These are phyloP conservation scores for Rhodotorula babjevae DNA, from an alignment of 768 basidiomycete genomes.

Conservation along the genomic window DNA sequence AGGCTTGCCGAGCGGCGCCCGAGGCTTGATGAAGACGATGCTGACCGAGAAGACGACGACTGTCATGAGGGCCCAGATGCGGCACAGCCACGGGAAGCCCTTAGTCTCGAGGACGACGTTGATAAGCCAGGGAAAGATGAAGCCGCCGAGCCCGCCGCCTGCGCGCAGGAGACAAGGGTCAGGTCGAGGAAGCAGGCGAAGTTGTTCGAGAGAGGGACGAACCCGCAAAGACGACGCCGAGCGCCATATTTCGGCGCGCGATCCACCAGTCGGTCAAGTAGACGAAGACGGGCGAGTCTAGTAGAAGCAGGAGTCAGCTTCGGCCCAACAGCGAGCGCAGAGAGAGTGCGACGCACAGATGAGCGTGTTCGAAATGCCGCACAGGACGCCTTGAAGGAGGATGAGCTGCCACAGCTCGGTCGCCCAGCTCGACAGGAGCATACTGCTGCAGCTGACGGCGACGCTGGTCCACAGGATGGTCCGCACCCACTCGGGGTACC, in stretches of 20 bases:
- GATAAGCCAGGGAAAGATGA: conserved; percentile 20
- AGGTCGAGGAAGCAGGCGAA: background rate
- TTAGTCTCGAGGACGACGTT: background rate
- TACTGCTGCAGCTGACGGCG: background rate
- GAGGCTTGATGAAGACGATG: conserved; percentile 12
- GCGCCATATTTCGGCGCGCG: conserved; percentile 13
- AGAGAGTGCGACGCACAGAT: background rate
- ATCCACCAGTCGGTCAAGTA: conserved; percentile 27
- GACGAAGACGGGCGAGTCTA: conserved; percentile 8
- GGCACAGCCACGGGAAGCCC: conserved; percentile 30
- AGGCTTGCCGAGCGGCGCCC: background rate
- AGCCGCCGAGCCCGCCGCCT: conserved; percentile 14
- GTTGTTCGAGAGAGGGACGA: background rate
- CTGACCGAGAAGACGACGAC: conserved; percentile 1
- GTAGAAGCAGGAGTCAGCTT: too few relatives aligned
- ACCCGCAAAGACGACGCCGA: conserved; percentile 13
- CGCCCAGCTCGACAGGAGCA: conserved; percentile 21
- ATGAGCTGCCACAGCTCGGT: conserved; percentile 30
- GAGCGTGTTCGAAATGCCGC: conserved; percentile 13
- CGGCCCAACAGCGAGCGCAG: too few relatives aligned
- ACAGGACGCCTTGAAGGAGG: conserved; percentile 28
- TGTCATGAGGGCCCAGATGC: conserved; percentile 18
- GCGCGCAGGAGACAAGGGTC: background rate
- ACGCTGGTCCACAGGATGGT: background rate
- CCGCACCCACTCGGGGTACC: conserved; percentile 25